Base-by-base conservation (phyloP, 306 rosid genomes). In the Pyrus communis region DNA sequence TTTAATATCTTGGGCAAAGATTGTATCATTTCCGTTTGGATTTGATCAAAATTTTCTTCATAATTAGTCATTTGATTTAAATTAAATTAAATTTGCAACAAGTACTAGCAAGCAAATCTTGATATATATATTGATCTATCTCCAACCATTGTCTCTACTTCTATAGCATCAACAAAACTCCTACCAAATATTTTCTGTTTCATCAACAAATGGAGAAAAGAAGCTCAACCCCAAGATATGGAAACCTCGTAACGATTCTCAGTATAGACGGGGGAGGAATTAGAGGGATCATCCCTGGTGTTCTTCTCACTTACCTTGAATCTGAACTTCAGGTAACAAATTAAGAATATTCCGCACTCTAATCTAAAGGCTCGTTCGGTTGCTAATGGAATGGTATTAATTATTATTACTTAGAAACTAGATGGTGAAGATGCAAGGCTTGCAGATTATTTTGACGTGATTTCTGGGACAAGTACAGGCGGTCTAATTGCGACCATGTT, bases 261-360 rank as follows among this genome's bases (percentile, higher is more conserved):
- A 78, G 85, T 59, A 78, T 82, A 4, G 85, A 82, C 23, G 85
- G 85, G 19, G 85, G 85, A 60, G 85, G 85, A 17, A 43, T 82
- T 70, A 78, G 74, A 75, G 85, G 85, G 54, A 82, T 78, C 69
- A 74, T 82, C 38, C 85, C 85, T 0, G 82, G 77, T 52, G 80
- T 78, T 59, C 14, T 78, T 52, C 80, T 82, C 7, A 27, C 23
- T 19, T 62, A 74, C 19, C 82, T 82, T 27, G 85, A 78, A 51
- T 45, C 85, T 75, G 73, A 82, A 55, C 80, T 78, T 78, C 82
- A 78, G 63, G 82, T 78, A 42, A 52, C 15, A n/a, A 10, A 59
- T 22, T 59, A 15, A 9, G 45, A 8, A 42, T 9, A 9, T 42
- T 42, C 0, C 11, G 12, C 3, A 0, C 45, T 9, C 45, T 42